phyloP scores from a whole-genome alignment of 805 yeast species.

The Zygoascus tannicola region DNA sequence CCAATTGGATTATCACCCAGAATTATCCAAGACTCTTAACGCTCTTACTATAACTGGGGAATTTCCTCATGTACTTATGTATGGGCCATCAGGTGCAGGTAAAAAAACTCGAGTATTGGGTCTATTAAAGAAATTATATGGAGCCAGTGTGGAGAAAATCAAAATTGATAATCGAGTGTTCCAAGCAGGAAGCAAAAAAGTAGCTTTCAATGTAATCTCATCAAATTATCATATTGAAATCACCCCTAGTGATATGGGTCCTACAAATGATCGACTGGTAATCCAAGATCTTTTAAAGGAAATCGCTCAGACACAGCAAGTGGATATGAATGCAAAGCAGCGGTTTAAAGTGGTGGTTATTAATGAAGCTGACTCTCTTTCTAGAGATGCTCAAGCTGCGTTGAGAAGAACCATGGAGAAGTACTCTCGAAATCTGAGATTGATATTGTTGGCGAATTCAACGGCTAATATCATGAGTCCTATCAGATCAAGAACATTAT shows the following conservation, averaged over 20 bases:
- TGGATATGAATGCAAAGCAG: conserved; percentile 56
- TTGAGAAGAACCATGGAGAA: conserved; percentile 94
- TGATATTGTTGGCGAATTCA: conserved; percentile 77
- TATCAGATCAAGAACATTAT: conserved; percentile 82
- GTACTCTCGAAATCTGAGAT: conserved; percentile 76
- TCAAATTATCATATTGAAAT: conserved; percentile 87
- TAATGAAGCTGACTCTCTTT: conserved; percentile 82
- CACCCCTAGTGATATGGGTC: conserved; percentile 93
- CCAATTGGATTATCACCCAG: conserved; percentile 55
- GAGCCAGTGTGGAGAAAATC: conserved; percentile 69
- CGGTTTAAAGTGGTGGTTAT: conserved; percentile 47
- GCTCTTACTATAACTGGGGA: conserved; percentile 66
- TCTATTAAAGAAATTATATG: conserved; percentile 69
- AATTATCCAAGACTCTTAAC: conserved; percentile 52
- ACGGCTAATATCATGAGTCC: conserved; percentile 91
- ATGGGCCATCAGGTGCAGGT: conserved; percentile 97
- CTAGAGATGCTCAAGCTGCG: conserved; percentile 94
- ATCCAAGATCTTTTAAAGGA: conserved; percentile 91
- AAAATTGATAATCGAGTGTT: conserved; percentile 87
- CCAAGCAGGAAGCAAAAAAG: conserved; percentile 60
- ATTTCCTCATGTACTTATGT: conserved; percentile 83
- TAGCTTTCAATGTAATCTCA: conserved; percentile 89
- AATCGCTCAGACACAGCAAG: conserved; percentile 90
- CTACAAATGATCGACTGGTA: conserved; percentile 82
- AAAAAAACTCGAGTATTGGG: conserved; percentile 89